Percentiles rank a stretch among this genome's conserved stretches.
phyloP scores from a whole-genome alignment of 495 filamentous ascomycete genomes.

The Neurospora sp. region DNA sequence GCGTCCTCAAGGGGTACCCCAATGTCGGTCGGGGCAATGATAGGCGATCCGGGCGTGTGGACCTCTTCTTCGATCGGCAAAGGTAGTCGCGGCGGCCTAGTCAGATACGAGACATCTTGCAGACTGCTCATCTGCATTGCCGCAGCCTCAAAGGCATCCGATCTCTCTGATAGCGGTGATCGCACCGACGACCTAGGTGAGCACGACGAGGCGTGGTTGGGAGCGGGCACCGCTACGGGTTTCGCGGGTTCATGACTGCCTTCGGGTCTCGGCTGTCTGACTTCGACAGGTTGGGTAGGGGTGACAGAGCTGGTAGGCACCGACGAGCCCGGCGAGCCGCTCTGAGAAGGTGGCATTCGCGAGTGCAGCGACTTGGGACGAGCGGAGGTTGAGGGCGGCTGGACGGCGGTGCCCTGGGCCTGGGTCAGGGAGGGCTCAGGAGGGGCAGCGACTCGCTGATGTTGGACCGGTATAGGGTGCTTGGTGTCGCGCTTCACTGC shows the following conservation, averaged over 20 bases:
- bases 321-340: constrained; percentile 27
- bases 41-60: constrained; percentile 77
- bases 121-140: constrained; percentile 31
- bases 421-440: constrained; percentile 44
- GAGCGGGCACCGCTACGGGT: constrained; percentile 42
- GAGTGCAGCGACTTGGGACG: constrained; percentile 29
- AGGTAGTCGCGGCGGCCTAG: constrained; percentile 75
- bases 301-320: constrained; percentile 18
- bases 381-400: constrained; percentile 27
- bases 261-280: constrained; percentile 12
- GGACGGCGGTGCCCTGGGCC: constrained; percentile 36
- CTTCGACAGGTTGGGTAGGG: constrained; percentile 26
- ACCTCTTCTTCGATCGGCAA: constrained; percentile 85
- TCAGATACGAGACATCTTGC: constrained; percentile 50
- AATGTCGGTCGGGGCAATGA: constrained; percentile 55
- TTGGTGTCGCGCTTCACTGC: constrained; percentile 21
- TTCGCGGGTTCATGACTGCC: constrained; percentile 24
- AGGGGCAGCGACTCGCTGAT: constrained; percentile 36
- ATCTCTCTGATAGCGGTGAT: constrained; percentile 23
- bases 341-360: constrained; percentile 25
- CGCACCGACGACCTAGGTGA: constrained; percentile 15
- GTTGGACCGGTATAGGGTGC: constrained; percentile 23
- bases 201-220: constrained; percentile 20
- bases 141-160: constrained; percentile 27
- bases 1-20: constrained; percentile 40